Evolutionary conservation across 208 protist species (phyloP).

Genomic region (Trypanosoma brucei): DNA sequence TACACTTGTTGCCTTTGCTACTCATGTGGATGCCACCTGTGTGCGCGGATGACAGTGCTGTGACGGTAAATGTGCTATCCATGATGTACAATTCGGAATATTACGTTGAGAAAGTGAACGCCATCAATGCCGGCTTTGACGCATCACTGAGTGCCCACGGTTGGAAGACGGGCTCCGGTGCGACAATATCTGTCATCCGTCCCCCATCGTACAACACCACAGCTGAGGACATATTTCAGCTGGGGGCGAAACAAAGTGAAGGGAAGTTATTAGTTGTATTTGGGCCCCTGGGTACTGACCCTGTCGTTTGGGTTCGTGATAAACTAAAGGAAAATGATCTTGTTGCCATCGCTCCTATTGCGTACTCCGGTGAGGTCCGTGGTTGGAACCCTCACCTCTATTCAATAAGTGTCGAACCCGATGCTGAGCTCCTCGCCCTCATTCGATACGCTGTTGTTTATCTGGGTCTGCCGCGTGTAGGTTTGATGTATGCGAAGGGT

Average conservation of each 20-base stretch:
- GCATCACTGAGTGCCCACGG: background rate
- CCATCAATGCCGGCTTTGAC: slow-evolving; percentile 6
- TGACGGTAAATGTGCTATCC: background rate
- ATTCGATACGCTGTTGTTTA: slow-evolving; percentile 25
- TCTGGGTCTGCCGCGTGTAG: slow-evolving; percentile 26
- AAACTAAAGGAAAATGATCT: slow-evolving; percentile 20
- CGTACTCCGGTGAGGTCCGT: slow-evolving; percentile 20
- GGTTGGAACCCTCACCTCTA: slow-evolving; percentile 24
- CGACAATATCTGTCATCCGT: background rate
- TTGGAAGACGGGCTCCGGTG: background rate
- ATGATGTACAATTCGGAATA: background rate
- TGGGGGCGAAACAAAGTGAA: background rate
- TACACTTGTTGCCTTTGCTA: background rate
- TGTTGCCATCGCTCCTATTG: slow-evolving; percentile 27
- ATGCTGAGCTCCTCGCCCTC: slow-evolving; percentile 31
- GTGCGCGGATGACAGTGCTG: background rate
- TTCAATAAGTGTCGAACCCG: slow-evolving; percentile 30
- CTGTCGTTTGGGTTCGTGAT: background rate
- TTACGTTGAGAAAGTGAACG: background rate
- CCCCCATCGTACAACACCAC: background rate
- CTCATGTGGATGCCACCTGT: background rate
- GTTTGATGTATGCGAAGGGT: slow-evolving; percentile 18
- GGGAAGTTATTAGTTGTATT: slow-evolving; percentile 1
- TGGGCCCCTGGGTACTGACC: background rate
- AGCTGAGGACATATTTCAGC: background rate